A percentile compares a stretch with the other conserved stretches of the same genome.
These are phyloP conservation scores for Pezicula neosporulosa DNA, from an alignment of 2,329 filamentous ascomycete genomes.

Conservation along the genomic window DNA sequence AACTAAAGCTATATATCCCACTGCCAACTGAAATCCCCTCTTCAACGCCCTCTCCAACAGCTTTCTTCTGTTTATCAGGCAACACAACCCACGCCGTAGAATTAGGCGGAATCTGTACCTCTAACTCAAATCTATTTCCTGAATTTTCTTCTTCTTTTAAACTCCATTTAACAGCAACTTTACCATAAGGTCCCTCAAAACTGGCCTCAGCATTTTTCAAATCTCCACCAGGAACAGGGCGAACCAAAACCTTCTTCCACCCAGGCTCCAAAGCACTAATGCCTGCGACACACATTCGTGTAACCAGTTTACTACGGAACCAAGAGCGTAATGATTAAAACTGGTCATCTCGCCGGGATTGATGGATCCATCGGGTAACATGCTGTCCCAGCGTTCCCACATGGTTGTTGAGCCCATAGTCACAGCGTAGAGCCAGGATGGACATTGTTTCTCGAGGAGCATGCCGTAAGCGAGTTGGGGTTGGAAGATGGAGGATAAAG, in stretches of 20 bases:
- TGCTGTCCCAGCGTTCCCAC: constrained; percentile 35
- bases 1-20: constrained; percentile 4
- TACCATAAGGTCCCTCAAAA: constrained; percentile 23
- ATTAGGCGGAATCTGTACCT: constrained; percentile 5
- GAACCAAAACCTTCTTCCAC: constrained; percentile 22
- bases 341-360: constrained; percentile 33
- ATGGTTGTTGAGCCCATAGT: constrained; percentile 32
- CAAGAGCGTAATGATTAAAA: constrained; percentile 34
- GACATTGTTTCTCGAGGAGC: constrained; percentile 28
- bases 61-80: constrained; percentile 1
- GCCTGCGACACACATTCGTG: constrained; percentile 25
- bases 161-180: constrained; percentile 6
- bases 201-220: constrained; percentile 20
- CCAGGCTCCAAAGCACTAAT: constrained; percentile 22
- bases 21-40: constrained; percentile 2
- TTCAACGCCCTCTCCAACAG: not conserved
- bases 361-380: constrained; percentile 28
- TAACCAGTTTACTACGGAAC: constrained; percentile 7
- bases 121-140: not conserved
- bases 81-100: constrained; percentile 3
- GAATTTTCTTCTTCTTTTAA: not conserved
- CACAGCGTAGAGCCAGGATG: constrained; percentile 32
- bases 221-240: constrained; percentile 23
- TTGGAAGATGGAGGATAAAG: constrained; percentile 6
- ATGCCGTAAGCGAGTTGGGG: constrained; percentile 28